Percentiles rank a stretch among this genome's conserved stretches.
These are phyloP conservation scores for Calonectria hongkongensis DNA, from an alignment of 2,329 filamentous ascomycete genomes.

Conservation along the genomic window DNA sequence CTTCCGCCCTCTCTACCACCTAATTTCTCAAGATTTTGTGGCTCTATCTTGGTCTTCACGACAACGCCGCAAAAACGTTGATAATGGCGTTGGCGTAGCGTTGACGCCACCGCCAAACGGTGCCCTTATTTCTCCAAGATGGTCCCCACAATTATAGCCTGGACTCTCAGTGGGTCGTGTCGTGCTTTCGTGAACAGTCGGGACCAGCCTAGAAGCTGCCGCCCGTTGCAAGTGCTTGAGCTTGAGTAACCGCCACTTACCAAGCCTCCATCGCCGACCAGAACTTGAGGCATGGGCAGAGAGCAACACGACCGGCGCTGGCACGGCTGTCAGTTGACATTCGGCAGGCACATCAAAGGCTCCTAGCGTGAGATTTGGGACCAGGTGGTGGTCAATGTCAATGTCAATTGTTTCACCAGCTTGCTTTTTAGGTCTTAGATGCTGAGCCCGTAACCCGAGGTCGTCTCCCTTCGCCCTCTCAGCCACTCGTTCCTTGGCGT, in stretches of 20 bases:
- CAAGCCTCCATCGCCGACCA: neutral
- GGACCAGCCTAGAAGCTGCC: neutral
- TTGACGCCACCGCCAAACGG: constrained; percentile 14
- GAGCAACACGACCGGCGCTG: constrained; percentile 1
- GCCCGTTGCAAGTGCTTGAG: neutral
- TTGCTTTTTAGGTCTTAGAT: constrained; percentile 46
- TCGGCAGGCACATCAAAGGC: constrained; percentile 46
- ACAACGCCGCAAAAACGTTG: constrained; percentile 29
- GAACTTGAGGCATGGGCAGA: neutral
- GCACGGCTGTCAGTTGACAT: constrained; percentile 30
- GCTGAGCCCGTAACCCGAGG: constrained; percentile 31
- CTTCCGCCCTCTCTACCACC: constrained; percentile 21
- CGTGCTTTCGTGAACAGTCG: neutral
- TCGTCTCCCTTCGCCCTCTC: neutral
- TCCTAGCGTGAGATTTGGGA: constrained; percentile 36
- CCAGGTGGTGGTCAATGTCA: constrained; percentile 22
- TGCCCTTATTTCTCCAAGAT: neutral
- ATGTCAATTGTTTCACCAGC: constrained; percentile 41
- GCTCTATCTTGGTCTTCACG: constrained; percentile 40
- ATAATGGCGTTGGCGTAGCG: constrained; percentile 12
- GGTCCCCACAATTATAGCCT: no score
- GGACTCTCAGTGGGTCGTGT: neutral
- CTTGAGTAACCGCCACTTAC: neutral
- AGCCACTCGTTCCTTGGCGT: constrained; percentile 12
- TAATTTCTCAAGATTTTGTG: constrained; percentile 27